Evolutionary conservation across 1,139 yeast genomes (phyloP), one percentile per base, ranked within the genome.

Genomic region (Nadsonia commutata): DNA sequence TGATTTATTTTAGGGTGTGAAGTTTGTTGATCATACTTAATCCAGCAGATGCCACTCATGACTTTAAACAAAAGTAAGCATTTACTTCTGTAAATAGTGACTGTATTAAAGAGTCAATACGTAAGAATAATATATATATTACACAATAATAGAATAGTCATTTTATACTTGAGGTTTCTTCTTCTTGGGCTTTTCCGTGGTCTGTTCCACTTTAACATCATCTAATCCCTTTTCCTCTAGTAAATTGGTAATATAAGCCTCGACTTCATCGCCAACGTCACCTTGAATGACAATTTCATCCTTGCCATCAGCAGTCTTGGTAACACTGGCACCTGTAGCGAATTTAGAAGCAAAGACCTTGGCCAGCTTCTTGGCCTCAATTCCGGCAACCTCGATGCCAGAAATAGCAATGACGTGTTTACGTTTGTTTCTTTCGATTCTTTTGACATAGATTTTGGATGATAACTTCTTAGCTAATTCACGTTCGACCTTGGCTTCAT

Each of bases 301-400:
- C 58, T 81, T 82, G 63, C 88, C 88, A 53, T 88, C 97, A 9
- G 80, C 90, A 50, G 80, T 81, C 65, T 88, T 88, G 7, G 88
- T 79, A n/a, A 88, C 95, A 39, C 93, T 78, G 20, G 96, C 93
- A 40, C 98, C 98, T 2, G 97, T 88, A 19, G 98, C 98, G 59
- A 88, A 90, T 61, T 84, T 85, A 37, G 93, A 80, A 0, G 96
- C 94, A 63, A 90, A 85, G 0, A 86, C 79, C 69, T 90, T 90
- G 40, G 95, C 83, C 52, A 85, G 70, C 58, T 86, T 86, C 68
- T 90, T 90, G 72, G 84, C 72, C 58, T 88, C 96, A 49, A 85
- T 76, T 13, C 58, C 90, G 60, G 85, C 81, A 40, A 86, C 85
- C 58, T 88, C 97, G 50, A 88, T 70, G 19, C 96, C 96, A 17